Base-by-base conservation (phyloP, 179 eudicot genomes). In the Carnegiea gigantea region DNA sequence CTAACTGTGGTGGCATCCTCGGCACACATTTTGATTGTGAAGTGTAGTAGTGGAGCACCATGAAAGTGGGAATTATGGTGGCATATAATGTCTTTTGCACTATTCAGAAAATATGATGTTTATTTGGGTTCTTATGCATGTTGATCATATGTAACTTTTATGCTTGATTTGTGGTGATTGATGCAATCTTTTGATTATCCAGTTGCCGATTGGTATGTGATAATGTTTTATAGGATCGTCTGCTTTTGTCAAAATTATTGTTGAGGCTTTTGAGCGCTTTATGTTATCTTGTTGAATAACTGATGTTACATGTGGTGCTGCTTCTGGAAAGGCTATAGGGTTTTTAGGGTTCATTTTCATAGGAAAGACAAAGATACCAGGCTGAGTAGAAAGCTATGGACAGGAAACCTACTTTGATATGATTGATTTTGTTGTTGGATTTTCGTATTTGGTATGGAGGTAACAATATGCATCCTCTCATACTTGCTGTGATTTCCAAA, bases 391-490 rank as follows among this genome's bases (percentile, higher is more conserved):
- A 60, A 6, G 67, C 28, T 18, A 28, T 60, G 67, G 67, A 67
- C 33, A 24, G 71, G 71, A 14, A 67, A 28, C 18, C 15, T 67
- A 0, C 71, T 28, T 67, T 57, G 15, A 18, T 57, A 15, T 36
- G 73, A 62, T 62, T 62, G 30, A n/a, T 33, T 70, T 70, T 30
- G 46, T 70, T 70, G 46, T 70, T 70, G 46, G 46, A 70, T 26
- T 68, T 68, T 26, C 28, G 33, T 62, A 30, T 60, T 21, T 62
- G 62, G n/a, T 53, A 17, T 53, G 60, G 14, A 57, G 5, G 5
- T 57, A 57, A 3, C 15, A 17, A 0, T 57, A 57, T 15, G 23
- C 62, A 18, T 6, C n/a, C 21, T 57, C 23, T 6, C 62, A 57
- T 23, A 1, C 2, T 62, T 24, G 30, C 30, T 62, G 68, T 23